phyloP scores from a whole-genome alignment of 2,329 filamentous ascomycete genomes.

The Cryphonectria radicalis region DNA sequence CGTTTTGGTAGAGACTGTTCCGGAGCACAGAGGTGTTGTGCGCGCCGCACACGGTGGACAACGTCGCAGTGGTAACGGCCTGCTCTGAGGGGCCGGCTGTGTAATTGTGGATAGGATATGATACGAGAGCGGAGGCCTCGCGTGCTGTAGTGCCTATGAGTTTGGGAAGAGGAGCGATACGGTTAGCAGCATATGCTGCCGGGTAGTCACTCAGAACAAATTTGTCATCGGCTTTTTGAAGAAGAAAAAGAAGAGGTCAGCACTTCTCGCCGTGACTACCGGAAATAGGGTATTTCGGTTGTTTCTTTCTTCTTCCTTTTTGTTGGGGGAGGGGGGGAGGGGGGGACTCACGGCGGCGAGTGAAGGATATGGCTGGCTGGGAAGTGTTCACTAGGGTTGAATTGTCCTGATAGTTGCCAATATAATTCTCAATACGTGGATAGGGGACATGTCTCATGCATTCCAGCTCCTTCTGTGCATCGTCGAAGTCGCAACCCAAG shows the following conservation, averaged over 20 bases:
- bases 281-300: background rate
- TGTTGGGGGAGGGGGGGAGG: no score
- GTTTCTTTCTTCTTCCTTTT: conserved; percentile 32
- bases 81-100: conserved; percentile 21
- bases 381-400: conserved; percentile 21
- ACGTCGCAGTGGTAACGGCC: background rate
- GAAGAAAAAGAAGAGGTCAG: background rate
- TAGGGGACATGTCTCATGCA: conserved; percentile 38
- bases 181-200: conserved; percentile 28
- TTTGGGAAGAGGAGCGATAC: conserved; percentile 14
- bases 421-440: conserved; percentile 35
- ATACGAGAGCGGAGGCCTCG: conserved; percentile 16
- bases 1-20: conserved; percentile 12
- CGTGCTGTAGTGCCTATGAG: conserved; percentile 24
- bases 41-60: conserved; percentile 14
- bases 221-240: conserved; percentile 34
- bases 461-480: conserved; percentile 34
- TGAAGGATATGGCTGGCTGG: conserved; percentile 15
- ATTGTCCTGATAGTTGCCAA: conserved; percentile 34
- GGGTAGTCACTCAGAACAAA: conserved; percentile 38
- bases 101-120: conserved; percentile 17
- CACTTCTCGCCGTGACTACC: background rate
- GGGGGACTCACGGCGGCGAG: conserved; percentile 17
- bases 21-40: conserved; percentile 23
- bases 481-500: conserved; percentile 36